A percentile compares a stretch with the other conserved stretches of the same genome.
Conservation (phyloP, 768 basidiomycete species). For the Podaxis rugospora region DNA sequence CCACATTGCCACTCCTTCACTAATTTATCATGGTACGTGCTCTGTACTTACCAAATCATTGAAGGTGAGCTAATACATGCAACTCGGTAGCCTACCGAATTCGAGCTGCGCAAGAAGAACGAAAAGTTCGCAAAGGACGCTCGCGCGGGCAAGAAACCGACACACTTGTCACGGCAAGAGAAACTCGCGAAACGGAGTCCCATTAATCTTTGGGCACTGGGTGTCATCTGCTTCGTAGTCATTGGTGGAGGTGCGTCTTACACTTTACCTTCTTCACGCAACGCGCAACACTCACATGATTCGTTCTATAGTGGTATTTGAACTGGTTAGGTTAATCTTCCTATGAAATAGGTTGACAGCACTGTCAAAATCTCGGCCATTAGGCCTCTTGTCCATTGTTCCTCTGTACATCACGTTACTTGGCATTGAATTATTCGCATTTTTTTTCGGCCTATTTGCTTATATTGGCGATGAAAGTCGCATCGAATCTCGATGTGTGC, state of each 20-base stretch:
- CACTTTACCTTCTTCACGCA: too few relatives aligned
- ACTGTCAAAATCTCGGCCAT: background rate
- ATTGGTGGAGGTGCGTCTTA: conserved; percentile 67
- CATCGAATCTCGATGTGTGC: too few relatives aligned
- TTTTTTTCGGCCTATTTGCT: background rate
- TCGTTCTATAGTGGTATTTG: conserved; percentile 61
- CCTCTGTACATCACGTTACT: background rate
- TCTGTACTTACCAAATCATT: background rate
- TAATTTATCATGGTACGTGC: conserved; percentile 22
- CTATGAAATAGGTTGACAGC: conserved; percentile 33
- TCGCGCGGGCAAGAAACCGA: conserved; percentile 71
- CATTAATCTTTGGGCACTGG: conserved; percentile 70
- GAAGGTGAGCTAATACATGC: background rate
- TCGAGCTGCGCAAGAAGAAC: conserved; percentile 78
- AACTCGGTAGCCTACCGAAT: conserved; percentile 62
- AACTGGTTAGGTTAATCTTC: conserved; percentile 63
- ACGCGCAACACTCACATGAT: background rate
- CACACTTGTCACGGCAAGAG: conserved; percentile 69
- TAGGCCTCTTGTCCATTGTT: background rate
- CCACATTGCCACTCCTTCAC: conserved; percentile 15
- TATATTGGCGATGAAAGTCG: too few relatives aligned
- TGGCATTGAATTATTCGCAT: background rate
- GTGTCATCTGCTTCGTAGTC: conserved; percentile 71
- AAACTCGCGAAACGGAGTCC: conserved; percentile 68
- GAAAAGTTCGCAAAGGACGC: conserved; percentile 74